Percentiles rank a stretch among this genome's conserved stretches.
phyloP scores from a whole-genome alignment of 2,329 filamentous ascomycete genomes.

The Aspergillus versicolor region DNA sequence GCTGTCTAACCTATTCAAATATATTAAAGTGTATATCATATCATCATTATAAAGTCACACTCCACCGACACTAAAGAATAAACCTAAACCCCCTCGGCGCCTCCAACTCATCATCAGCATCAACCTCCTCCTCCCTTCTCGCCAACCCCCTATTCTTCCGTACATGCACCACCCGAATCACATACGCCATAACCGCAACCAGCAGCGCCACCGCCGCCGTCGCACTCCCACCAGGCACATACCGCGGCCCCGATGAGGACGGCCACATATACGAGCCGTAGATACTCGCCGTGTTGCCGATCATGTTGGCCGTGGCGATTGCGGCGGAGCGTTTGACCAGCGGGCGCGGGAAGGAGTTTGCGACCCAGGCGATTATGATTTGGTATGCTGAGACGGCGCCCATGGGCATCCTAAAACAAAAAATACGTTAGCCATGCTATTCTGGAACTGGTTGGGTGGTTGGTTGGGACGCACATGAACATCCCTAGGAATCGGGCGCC shows the following conservation, averaged over 20 bases:
- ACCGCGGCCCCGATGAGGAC: constrained; percentile 35
- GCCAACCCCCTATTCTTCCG: constrained; percentile 36
- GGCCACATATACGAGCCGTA: constrained; percentile 42
- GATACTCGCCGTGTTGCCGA: constrained; percentile 42
- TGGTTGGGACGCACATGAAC: constrained; percentile 46
- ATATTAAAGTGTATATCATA: too few relatives aligned
- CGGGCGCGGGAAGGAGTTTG: constrained; percentile 43
- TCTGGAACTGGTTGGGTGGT: too few relatives aligned
- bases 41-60: too few relatives aligned
- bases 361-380: constrained; percentile 47
- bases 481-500: constrained; percentile 62
- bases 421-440: not conserved
- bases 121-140: constrained; percentile 6
- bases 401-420: constrained; percentile 48
- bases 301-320: constrained; percentile 44
- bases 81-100: constrained; percentile 19
- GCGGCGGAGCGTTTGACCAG: constrained; percentile 46
- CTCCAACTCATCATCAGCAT: not conserved
- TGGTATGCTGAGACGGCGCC: constrained; percentile 49
- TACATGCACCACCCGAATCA: constrained; percentile 33
- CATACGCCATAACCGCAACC: constrained; percentile 35
- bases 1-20: too few relatives aligned
- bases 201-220: constrained; percentile 36
- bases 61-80: constrained; percentile 17
- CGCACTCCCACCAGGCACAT: constrained; percentile 37